These are phyloP conservation scores for Trichosphaerium sp. DNA, from an alignment of 78 protist genomes.

Conservation along the genomic window DNA sequence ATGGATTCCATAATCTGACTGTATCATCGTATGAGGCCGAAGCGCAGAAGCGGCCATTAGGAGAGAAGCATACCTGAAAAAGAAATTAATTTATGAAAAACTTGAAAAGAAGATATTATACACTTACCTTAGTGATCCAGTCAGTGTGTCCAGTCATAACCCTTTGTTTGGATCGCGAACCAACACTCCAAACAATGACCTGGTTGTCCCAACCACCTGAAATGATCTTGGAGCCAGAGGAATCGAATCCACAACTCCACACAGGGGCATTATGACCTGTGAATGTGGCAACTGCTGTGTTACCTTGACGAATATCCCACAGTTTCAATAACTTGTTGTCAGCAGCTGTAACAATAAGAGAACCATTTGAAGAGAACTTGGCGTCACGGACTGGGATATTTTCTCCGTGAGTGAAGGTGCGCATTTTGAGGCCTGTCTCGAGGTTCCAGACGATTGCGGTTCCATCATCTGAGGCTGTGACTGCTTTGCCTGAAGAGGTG, in stretches of 20 bases:
- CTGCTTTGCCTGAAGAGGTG: no score
- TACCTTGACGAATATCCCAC: no score
- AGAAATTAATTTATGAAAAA: no score
- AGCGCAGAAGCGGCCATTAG: constrained; percentile 8
- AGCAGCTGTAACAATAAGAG: constrained; percentile 3
- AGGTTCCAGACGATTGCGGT: constrained; percentile 33
- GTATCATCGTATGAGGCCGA: constrained; percentile 7
- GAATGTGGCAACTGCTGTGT: no score
- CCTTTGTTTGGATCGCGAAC: neutral
- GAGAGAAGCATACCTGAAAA: no score
- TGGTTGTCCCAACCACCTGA: constrained; percentile 8
- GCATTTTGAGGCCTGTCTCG: neutral
- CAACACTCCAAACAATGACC: neutral
- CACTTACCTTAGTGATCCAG: no score
- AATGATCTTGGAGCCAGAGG: neutral
- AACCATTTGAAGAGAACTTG: constrained; percentile 20
- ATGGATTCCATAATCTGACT: no score
- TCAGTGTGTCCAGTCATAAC: constrained; percentile 26
- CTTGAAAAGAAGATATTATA: no score
- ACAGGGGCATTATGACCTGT: neutral
- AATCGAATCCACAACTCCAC: neutral
- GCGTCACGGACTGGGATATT: neutral
- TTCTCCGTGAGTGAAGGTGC: neutral
- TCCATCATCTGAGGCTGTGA: constrained; percentile 27
- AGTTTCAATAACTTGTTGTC: constrained; percentile 3